Evolutionary conservation across 2,329 filamentous ascomycete species (phyloP), one percentile per base, ranked within the genome.

Genomic region (Pyrenochaeta sp.): DNA sequence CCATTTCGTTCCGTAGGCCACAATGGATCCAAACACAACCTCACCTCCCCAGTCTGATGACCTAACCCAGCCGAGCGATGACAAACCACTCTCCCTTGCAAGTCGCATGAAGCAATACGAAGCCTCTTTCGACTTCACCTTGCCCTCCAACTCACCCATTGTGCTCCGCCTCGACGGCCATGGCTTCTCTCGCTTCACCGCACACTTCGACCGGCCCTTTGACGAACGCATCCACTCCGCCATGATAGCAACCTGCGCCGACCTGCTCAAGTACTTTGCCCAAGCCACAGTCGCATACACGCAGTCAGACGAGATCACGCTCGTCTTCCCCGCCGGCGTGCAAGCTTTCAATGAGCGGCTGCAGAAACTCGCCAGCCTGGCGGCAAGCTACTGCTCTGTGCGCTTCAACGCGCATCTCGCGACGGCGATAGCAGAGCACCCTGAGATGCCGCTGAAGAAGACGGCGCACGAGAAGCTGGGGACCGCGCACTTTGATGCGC

Each of bases 51-150:
- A 23, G 5, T 6, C n/a, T 6, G 18, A 34, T 11, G 19, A 34
- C 19, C n/a, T 20, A 21, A 26, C 26, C 29, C 19, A 23, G 23
- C 34, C 23, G 9, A 24, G 23, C 17, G 32, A 30, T 23, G 20
- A 38, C 20, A 29, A 44, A 42, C 10, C 44, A 5, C 20, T 35
- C n/a, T 29, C 57, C 14, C 55, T 68, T 7, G 65, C 58, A 20
- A 46, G 50, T 9, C 65, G 65, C 35, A 68, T 68, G 65, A 67
- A 67, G 41, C 38, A 55, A 19, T 67, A 68, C 48, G 65, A 68
- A 53, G 44, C 60, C 15, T 26, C 38, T 21, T 61, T 45, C 48
- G 60, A 68, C 46, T 44, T 44, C 43, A 53, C 38, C 6, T 38
- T 68, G 6, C 61, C 63, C 2, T 21, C 35, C 9, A 17, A 46